Base-by-base conservation (phyloP, 129 eudicot species). In the Smallanthus sonchifolius region DNA sequence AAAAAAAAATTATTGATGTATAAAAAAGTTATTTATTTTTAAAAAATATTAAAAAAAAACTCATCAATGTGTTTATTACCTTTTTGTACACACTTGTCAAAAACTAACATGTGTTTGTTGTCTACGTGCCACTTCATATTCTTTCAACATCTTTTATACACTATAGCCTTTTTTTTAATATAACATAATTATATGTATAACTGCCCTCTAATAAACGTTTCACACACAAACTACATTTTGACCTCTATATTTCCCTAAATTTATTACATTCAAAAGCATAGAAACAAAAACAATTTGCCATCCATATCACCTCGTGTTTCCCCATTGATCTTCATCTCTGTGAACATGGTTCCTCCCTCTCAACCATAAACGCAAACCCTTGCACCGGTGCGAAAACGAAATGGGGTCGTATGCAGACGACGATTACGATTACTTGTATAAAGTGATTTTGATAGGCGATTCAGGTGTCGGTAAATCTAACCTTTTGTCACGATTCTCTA, bases 391-490 rank as follows among this genome's bases (percentile, higher is more conserved):
- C 40, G 72, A 79, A 79, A 55, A 61, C 67, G 73, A 64, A 65
- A 79, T 79, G 83, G 78, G 47, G 3, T 54, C 78, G 13, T 79
- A 16, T 64, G 51, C 74, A 40, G 83, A 79, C 13, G 83, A 79
- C 10, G 83, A 79, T 65, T 79, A 72, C 38, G 83, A 79, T 72
- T 79, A 72, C 11, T 79, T 79, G 63, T 79, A 40, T 65, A 79
- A 79, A 78, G 78, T 79, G 7, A 78, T 79, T 42, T 24, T 79
- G 59, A 79, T 79, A 8, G 83, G 83, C 0, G 83, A 79, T 55
- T 79, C 83, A 11, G 78, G 83, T 42, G 83, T 79, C 1, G 83
- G 83, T 54, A 79, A 79, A 79, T 72, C 83, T 55, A 78, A 79
- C 4, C 78, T 79, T 72, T 52, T 79, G 73, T 79, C 78, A 2